phyloP scores from a whole-genome alignment of 768 basidiomycete species.

The Atractiella rhizophila region DNA sequence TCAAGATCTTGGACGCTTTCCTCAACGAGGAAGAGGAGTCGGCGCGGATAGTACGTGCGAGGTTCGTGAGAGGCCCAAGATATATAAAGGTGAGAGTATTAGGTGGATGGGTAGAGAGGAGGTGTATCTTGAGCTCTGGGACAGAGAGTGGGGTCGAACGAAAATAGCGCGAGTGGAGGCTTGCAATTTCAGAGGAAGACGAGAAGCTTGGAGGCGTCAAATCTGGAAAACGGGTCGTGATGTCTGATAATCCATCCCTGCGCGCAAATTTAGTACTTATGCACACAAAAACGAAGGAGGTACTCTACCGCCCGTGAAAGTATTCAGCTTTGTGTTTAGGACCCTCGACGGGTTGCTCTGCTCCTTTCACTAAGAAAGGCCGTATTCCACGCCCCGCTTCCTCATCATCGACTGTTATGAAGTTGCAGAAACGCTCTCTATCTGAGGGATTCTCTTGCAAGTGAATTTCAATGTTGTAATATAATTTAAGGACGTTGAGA shows the following conservation, averaged over 20 bases:
- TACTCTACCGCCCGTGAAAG: slow-evolving; percentile 10
- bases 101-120: slow-evolving; percentile 31
- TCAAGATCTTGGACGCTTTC: slow-evolving; percentile 38
- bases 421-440: slow-evolving; percentile 7
- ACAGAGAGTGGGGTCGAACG: slow-evolving; percentile 2
- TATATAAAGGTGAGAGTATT: slow-evolving; percentile 43
- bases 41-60: slow-evolving; percentile 38
- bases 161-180: no score
- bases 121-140: slow-evolving; percentile 20
- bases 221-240: slow-evolving; percentile 16
- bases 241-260: slow-evolving; percentile 18
- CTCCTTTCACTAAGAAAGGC: slow-evolving; percentile 14
- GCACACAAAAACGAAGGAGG: neutral
- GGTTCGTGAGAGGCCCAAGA: slow-evolving; percentile 53
- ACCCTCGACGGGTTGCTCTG: slow-evolving; percentile 15
- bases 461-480: slow-evolving; percentile 16
- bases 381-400: neutral
- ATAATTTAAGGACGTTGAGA: slow-evolving; percentile 19
- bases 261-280: no score
- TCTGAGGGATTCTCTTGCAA: slow-evolving; percentile 10
- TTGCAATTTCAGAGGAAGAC: no score
- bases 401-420: no score
- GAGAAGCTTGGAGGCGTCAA: slow-evolving; percentile 5
- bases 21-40: slow-evolving; percentile 32
- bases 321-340: slow-evolving; percentile 15